phyloP scores from a whole-genome alignment of 176 grass and related monocot genomes.

The Rhynchospora pubera region DNA sequence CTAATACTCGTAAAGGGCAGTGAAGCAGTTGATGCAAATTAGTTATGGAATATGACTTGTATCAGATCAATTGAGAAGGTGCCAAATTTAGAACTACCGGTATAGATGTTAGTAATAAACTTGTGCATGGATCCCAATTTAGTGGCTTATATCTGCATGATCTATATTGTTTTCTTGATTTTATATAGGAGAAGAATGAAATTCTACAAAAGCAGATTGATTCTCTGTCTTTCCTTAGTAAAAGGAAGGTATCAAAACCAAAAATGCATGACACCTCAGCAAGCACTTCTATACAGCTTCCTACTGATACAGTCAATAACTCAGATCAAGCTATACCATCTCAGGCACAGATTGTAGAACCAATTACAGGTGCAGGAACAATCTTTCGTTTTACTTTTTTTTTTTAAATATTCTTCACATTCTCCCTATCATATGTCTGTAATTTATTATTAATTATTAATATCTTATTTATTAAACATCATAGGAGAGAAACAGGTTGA shows the following conservation, averaged over 20 bases:
- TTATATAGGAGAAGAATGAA: constrained; percentile 67
- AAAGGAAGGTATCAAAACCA: constrained; percentile 72
- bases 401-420: background rate
- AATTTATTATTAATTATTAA: background rate
- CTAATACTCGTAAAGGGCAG: background rate
- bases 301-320: constrained; percentile 17
- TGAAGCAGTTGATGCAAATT: background rate
- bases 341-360: constrained; percentile 31
- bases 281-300: constrained; percentile 25
- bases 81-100: background rate
- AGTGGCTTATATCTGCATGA: background rate
- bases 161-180: background rate
- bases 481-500: background rate
- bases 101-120: background rate
- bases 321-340: constrained; percentile 35
- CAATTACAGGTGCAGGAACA: constrained; percentile 50
- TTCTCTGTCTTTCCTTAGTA: constrained; percentile 79
- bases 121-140: background rate
- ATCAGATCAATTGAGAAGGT: background rate
- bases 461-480: background rate
- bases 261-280: constrained; percentile 46
- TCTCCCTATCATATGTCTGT: background rate
- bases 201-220: constrained; percentile 75
- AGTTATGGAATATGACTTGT: no score
- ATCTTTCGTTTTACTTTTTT: background rate